Conservation (phyloP, 1,139 yeast species). For the Debaryomyces nepalensis region DNA sequence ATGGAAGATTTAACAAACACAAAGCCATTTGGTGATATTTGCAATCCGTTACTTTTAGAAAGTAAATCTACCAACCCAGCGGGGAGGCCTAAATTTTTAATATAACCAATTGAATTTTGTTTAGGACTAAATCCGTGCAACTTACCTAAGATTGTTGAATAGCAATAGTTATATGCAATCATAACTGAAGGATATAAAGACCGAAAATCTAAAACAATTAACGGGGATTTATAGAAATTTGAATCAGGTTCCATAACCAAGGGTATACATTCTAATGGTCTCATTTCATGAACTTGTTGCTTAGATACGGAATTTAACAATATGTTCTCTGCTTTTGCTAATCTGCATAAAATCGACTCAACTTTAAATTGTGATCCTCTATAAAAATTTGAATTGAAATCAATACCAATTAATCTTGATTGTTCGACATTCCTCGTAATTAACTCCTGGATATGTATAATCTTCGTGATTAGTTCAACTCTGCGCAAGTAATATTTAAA, state of each 20-base stretch:
- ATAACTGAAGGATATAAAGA: slow-evolving; percentile 91
- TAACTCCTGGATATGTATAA: slow-evolving; percentile 67
- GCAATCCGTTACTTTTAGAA: slow-evolving; percentile 53
- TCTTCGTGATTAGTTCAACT: slow-evolving; percentile 47
- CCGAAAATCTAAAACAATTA: slow-evolving; percentile 89
- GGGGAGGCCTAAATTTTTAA: slow-evolving; percentile 51
- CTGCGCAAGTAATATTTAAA: slow-evolving; percentile 58
- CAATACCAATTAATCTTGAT: slow-evolving; percentile 86
- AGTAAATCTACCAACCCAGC: slow-evolving; percentile 61
- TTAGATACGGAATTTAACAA: slow-evolving; percentile 80
- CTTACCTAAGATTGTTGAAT: slow-evolving; percentile 81
- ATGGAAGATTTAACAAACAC: slow-evolving; percentile 70
- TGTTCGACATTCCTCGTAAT: slow-evolving; percentile 78
- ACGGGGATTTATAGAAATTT: slow-evolving; percentile 83
- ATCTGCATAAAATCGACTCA: slow-evolving; percentile 76
- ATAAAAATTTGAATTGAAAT: slow-evolving; percentile 82
- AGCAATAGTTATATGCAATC: slow-evolving; percentile 92
- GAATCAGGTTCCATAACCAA: slow-evolving; percentile 91
- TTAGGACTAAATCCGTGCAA: slow-evolving; percentile 54
- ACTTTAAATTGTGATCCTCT: slow-evolving; percentile 95
- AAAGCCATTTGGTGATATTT: slow-evolving; percentile 84
- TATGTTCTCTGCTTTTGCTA: slow-evolving; percentile 76
- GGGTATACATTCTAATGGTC: slow-evolving; percentile 86
- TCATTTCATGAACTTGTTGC: slow-evolving; percentile 80
- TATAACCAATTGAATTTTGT: slow-evolving; percentile 43